Percentiles rank a stretch among this genome's conserved stretches.
Evolutionary conservation across 192 early-diverging fungal species (phyloP).

Genomic region (Podila clonocystis): DNA sequence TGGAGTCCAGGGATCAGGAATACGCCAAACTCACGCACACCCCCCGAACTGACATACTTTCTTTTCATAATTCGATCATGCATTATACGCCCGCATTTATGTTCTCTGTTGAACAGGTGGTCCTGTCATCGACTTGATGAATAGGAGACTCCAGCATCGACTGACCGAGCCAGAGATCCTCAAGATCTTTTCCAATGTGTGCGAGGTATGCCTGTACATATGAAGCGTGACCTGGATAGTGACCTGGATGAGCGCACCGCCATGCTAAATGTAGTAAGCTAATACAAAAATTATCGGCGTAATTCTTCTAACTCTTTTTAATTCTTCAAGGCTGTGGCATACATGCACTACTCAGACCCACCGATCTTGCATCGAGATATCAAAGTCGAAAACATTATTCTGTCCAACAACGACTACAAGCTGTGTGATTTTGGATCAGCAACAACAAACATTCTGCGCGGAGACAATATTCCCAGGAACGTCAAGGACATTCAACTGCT

Average conservation of each 20-base stretch:
- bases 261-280: neutral
- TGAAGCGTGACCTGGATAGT: too few species aligned
- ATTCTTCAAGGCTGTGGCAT: conserved; percentile 77
- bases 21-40: too few species aligned
- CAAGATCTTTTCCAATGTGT: conserved; percentile 87
- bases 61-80: conserved; percentile 11
- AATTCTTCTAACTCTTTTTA: neutral
- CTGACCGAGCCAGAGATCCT: conserved; percentile 88
- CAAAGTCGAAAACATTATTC: conserved; percentile 87
- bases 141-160: conserved; percentile 75
- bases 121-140: conserved; percentile 87
- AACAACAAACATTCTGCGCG: conserved; percentile 64
- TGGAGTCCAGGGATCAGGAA: neutral
- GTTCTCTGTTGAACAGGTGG: conserved; percentile 63
- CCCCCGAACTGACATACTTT: neutral
- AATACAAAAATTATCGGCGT: neutral
- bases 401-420: conserved; percentile 77
- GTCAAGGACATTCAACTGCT: conserved; percentile 76
- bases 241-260: neutral
- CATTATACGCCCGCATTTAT: neutral
- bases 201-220: conserved; percentile 54
- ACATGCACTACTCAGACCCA: conserved; percentile 86
- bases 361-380: conserved; percentile 90
- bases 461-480: conserved; percentile 62
- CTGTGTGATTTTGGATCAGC: conserved; percentile 98